A percentile compares a stretch with the other conserved stretches of the same genome.
Evolutionary conservation across 2,329 filamentous ascomycete genomes (phyloP).

Genomic region (Chaetomiaceae sp.): DNA sequence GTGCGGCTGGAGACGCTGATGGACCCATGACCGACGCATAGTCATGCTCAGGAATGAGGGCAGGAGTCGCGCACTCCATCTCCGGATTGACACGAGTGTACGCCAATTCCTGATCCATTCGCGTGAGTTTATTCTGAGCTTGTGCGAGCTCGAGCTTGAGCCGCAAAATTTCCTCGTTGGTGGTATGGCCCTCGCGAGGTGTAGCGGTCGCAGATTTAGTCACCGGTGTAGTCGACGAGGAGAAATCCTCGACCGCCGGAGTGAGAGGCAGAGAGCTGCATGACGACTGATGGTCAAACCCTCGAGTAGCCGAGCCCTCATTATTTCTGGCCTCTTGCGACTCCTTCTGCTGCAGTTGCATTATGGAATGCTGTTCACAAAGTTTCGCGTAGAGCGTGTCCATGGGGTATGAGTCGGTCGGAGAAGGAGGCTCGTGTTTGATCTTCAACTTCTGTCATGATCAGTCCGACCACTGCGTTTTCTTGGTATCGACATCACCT

Average conservation of each 20-base stretch:
- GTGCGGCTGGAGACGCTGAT: conserved; percentile 16
- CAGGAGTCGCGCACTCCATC: conserved; percentile 50
- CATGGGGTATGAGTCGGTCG: conserved; percentile 50
- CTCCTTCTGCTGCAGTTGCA: conserved; percentile 53
- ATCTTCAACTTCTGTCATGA: conserved; percentile 45
- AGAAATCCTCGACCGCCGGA: conserved; percentile 53
- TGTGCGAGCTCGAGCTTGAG: conserved; percentile 68
- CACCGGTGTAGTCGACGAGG: conserved; percentile 42
- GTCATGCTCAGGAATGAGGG: conserved; percentile 36
- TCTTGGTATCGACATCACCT: conserved; percentile 12
- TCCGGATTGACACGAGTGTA: conserved; percentile 59
- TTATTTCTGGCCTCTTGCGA: conserved; percentile 44
- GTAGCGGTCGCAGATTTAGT: conserved; percentile 50
- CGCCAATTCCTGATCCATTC: conserved; percentile 66
- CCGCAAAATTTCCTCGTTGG: conserved; percentile 58
- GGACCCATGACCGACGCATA: conserved; percentile 28
- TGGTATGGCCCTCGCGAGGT: conserved; percentile 39
- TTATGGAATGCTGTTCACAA: conserved; percentile 62
- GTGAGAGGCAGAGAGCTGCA: conserved; percentile 60
- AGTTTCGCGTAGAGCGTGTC: conserved; percentile 71
- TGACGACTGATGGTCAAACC: conserved; percentile 46
- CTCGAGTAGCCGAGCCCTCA: conserved; percentile 32
- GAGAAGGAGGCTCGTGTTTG: conserved; percentile 39
- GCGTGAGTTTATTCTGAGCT: conserved; percentile 65
- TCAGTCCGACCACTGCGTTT: conserved; percentile 23